Percentiles rank a stretch among this genome's conserved stretches.
These are phyloP conservation scores for Podospora pseudocomata DNA, from an alignment of 495 filamentous ascomycete genomes.

Conservation along the genomic window DNA sequence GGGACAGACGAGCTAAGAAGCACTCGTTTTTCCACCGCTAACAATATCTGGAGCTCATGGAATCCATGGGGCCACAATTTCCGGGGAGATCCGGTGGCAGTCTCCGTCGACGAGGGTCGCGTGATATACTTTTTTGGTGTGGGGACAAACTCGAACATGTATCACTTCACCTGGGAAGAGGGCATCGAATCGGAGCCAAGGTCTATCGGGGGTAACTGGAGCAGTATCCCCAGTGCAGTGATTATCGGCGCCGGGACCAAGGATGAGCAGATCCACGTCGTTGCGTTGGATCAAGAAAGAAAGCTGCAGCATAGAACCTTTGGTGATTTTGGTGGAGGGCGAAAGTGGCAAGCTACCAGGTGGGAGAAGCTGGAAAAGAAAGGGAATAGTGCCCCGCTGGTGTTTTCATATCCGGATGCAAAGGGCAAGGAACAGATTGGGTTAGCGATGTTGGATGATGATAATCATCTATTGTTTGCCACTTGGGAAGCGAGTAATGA, in stretches of 20 bases:
- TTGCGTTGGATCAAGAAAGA: background rate
- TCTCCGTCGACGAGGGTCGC: background rate
- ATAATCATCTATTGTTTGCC: background rate
- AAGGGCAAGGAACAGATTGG: background rate
- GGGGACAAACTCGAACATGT: background rate
- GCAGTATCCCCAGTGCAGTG: background rate
- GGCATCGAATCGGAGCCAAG: background rate
- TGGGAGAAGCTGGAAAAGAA: background rate
- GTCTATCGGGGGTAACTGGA: background rate
- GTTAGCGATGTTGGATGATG: background rate
- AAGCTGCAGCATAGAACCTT: background rate
- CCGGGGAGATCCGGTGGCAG: background rate
- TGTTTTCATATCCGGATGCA: background rate
- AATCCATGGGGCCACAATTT: background rate
- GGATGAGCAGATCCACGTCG: background rate
- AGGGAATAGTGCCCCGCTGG: background rate
- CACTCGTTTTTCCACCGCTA: background rate
- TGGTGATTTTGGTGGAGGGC: background rate
- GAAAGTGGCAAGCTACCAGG: background rate
- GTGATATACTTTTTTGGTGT: background rate
- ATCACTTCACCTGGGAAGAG: background rate
- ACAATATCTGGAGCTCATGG: background rate
- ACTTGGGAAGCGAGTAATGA: background rate
- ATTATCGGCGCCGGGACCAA: background rate
- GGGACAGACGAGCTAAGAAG: background rate